Evolutionary conservation across 192 early-diverging fungal species (phyloP), one percentile per base, ranked within the genome.

Genomic region (Irineochytrium annulatum): DNA sequence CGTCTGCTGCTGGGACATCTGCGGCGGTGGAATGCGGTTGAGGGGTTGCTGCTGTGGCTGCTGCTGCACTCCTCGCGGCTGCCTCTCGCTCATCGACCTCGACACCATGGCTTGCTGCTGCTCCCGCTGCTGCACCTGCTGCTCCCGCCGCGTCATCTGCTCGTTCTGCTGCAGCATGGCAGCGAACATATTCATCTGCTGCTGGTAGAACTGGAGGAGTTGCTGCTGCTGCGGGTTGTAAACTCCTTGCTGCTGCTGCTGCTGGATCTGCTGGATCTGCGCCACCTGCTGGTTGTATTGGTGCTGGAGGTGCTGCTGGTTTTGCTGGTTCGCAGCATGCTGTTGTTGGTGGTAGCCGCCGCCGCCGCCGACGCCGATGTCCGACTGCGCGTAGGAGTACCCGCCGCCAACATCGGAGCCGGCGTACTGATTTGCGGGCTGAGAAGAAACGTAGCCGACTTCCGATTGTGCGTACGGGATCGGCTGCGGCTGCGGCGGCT

Each of bases 221-320:
- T 17, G 19, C 33, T 17, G 35, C 17, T 58, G 33, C n/a, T 58
- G 35, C 20, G 24, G 53, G n/a, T 33, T 55, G n/a, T n/a, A n/a
- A n/a, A n/a, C n/a, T n/a, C n/a, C 16, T 33, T 55, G 31, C 17
- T 55, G 54, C 31, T 55, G 54, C 14, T 55, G 24, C 33, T 55
- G 27, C 29, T 55, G 54, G 14, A 32, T 16, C 17, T 33, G 54
- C 29, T 55, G 54, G 17, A 16, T 16, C 14, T 55, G 31, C 54
- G 16, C 11, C 11, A 13, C 20, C 48, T n/a, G n/a, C n/a, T n/a
- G n/a, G n/a, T n/a, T n/a, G n/a, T n/a, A n/a, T n/a, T n/a, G n/a
- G n/a, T n/a, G n/a, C n/a, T n/a, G n/a, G 37, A 41, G 37, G 11
- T 55, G 54, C 39, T 13, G n/a, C 17, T 46, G 2, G n/a, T 46